Conservation (phyloP, 2,329 filamentous ascomycete species). For the Arthrinium puccinioides region DNA sequence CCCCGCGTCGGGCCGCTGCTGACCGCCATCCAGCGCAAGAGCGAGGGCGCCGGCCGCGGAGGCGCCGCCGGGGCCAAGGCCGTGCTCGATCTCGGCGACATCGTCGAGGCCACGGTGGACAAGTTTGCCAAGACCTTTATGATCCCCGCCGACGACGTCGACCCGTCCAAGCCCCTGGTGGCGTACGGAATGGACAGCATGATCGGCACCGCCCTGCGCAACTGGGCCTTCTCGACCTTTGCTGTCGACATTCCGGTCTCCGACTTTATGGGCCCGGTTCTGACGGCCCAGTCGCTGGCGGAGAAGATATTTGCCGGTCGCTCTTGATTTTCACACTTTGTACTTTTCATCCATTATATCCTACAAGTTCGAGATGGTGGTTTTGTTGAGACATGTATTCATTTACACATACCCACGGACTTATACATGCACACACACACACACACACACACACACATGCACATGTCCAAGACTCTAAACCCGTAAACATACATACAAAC, state of each 20-base stretch:
- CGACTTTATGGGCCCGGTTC: too few species aligned
- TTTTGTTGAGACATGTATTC: too few species aligned
- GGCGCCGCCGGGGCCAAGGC: slow-evolving; percentile 7
- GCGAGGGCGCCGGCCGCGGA: slow-evolving; percentile 6
- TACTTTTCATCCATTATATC: too few species aligned
- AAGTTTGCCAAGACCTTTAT: slow-evolving; percentile 10
- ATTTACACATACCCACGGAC: too few species aligned
- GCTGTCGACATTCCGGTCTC: slow-evolving; percentile 30
- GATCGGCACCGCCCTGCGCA: slow-evolving; percentile 9
- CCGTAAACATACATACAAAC: too few species aligned
- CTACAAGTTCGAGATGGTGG: too few species aligned
- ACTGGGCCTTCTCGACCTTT: slow-evolving; percentile 21
- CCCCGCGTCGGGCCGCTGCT: slow-evolving; percentile 7
- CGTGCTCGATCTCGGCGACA: slow-evolving; percentile 5
- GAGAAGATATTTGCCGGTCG: too few species aligned
- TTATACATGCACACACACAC: too few species aligned
- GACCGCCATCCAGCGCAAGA: slow-evolving; percentile 7
- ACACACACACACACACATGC: too few species aligned
- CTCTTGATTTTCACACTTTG: too few species aligned
- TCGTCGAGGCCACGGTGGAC: slow-evolving; percentile 7
- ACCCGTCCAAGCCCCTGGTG: slow-evolving; percentile 8
- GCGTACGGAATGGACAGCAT: slow-evolving; percentile 11
- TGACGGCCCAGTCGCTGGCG: too few species aligned
- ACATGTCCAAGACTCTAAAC: too few species aligned
- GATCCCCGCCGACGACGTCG: slow-evolving; percentile 7